These are phyloP conservation scores for Paraphoma chrysanthemicola DNA, from an alignment of 2,329 filamentous ascomycete genomes.

Conservation along the genomic window DNA sequence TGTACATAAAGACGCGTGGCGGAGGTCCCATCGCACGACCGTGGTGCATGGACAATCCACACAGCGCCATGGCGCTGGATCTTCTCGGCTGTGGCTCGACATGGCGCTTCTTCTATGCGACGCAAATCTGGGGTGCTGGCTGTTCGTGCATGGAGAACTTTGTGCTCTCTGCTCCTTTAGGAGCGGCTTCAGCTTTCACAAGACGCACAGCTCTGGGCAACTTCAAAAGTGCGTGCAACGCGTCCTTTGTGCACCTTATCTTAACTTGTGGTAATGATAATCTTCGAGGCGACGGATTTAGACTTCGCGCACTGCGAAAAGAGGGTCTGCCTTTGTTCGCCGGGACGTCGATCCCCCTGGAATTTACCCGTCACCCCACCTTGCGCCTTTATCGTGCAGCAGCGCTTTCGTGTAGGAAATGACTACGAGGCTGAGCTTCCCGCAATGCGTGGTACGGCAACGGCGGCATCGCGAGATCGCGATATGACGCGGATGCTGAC, in stretches of 20 bases:
- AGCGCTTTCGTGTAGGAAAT: not conserved
- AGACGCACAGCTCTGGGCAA: too few species aligned
- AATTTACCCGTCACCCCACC: not conserved
- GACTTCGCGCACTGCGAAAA: not conserved
- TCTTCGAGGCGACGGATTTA: not conserved
- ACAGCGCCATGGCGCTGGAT: not conserved
- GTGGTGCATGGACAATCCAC: not conserved
- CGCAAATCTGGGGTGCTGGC: too few species aligned
- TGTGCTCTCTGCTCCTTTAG: too few species aligned
- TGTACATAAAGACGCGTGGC: not conserved
- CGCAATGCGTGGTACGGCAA: not conserved
- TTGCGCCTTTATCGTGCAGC: not conserved
- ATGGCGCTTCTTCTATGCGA: not conserved
- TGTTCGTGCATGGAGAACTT: too few species aligned
- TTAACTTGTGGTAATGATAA: not conserved
- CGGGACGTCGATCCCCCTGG: not conserved
- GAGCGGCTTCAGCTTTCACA: not conserved
- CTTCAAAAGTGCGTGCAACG: not conserved
- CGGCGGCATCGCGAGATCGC: not conserved
- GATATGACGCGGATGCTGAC: not conserved
- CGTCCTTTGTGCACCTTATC: not conserved
- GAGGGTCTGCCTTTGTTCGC: not conserved
- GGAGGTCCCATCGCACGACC: not conserved
- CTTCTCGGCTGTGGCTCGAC: not conserved
- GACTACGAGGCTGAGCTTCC: not conserved